Percentiles rank a stretch among this genome's conserved stretches.
Evolutionary conservation across 1,284 basidiomycete species (phyloP).

Genomic region (Microbotryum scabiosae): DNA sequence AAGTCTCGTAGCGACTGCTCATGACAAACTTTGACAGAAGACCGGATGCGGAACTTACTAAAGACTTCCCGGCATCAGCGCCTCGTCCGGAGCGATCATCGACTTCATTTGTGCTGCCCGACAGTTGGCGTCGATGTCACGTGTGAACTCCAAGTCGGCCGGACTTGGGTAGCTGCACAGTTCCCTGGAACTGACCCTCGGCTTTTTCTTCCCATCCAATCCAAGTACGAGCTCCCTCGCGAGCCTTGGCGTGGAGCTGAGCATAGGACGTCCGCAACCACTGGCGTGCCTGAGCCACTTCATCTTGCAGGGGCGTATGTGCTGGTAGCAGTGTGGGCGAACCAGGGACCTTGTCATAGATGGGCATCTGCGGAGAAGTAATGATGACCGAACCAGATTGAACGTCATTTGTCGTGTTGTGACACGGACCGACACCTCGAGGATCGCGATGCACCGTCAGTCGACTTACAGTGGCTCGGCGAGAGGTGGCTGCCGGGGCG

Average conservation of each 20-base stretch:
- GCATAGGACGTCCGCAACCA: conserved; percentile 50
- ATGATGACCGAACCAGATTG: conserved; percentile 1
- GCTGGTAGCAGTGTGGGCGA: conserved; percentile 58
- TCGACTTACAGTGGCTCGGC: no score
- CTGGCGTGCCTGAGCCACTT: conserved; percentile 59
- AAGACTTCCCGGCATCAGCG: conserved; percentile 71
- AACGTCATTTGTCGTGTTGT: neutral
- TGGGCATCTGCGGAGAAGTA: conserved; percentile 53
- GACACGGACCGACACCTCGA: neutral
- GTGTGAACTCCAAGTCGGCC: neutral
- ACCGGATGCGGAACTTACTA: conserved; percentile 43
- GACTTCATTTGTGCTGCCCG: conserved; percentile 65
- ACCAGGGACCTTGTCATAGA: conserved; percentile 52
- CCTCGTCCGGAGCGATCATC: conserved; percentile 66
- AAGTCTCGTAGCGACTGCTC: no score
- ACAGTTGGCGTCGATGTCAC: neutral
- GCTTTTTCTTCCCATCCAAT: conserved; percentile 70
- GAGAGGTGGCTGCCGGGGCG: neutral
- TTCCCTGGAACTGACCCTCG: conserved; percentile 55
- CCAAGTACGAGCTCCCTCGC: conserved; percentile 64
- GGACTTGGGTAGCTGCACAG: neutral
- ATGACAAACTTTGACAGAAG: no score
- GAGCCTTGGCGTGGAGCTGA: conserved; percentile 55
- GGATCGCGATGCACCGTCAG: neutral
- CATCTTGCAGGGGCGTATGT: conserved; percentile 61